phyloP scores from a whole-genome alignment of 2,329 filamentous ascomycete species.

The Aspergillus novofumigatus region DNA sequence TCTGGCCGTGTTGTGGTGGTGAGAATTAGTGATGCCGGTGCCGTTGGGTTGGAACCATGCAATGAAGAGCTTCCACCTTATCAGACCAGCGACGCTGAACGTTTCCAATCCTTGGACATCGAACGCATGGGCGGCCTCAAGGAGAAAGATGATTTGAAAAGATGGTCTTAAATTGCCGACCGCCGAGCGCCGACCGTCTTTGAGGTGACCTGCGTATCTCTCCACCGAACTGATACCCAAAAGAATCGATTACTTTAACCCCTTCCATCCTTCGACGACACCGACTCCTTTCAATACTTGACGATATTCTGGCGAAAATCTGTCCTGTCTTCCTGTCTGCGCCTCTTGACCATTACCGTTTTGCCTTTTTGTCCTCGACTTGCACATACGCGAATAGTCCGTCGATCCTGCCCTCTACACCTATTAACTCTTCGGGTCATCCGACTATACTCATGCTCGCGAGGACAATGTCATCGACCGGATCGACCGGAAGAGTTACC shows the following conservation, averaged over 20 bases:
- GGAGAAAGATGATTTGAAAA: constrained; percentile 64
- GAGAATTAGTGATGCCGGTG: constrained; percentile 77
- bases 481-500: constrained; percentile 3
- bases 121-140: constrained; percentile 90
- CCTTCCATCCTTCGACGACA: constrained; percentile 23
- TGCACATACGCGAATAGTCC: constrained; percentile 29
- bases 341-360: constrained; percentile 18
- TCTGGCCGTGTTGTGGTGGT: constrained; percentile 89
- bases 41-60: constrained; percentile 83
- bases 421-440: background rate
- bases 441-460: background rate
- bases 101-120: constrained; percentile 92
- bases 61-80: constrained; percentile 80
- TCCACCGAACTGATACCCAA: constrained; percentile 10
- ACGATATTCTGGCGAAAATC: constrained; percentile 29
- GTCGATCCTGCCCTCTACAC: constrained; percentile 12
- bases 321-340: constrained; percentile 16
- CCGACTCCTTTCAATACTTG: constrained; percentile 28
- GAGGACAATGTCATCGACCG: constrained; percentile 1
- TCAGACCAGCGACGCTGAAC: constrained; percentile 70
- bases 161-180: constrained; percentile 29
- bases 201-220: constrained; percentile 2
- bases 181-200: background rate
- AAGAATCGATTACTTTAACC: constrained; percentile 7
- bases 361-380: constrained; percentile 19